Base-by-base conservation (phyloP, 768 basidiomycete genomes). In the Astraeus odoratus region DNA sequence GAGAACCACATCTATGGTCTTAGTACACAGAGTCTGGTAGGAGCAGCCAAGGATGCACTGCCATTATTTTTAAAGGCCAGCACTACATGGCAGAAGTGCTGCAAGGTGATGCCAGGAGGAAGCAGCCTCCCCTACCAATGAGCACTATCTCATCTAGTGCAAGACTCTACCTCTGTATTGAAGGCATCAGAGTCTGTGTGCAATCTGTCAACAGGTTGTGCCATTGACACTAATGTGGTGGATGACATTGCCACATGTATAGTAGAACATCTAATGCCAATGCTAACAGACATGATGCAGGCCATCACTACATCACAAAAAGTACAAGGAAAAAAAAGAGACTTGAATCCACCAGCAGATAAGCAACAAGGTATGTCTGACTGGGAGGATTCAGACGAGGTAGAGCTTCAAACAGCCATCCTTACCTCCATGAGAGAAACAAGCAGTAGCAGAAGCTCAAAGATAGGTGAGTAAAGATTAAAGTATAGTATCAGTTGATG, bases 1-100 rank as follows among this genome's bases (percentile, higher is more conserved):
- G 64, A 66, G 26, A 58, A 61, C 23, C n/a, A 42, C 0, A 25
- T 60, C 2, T 66, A 67, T 52, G 65, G 64, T 0, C 35, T 66
- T 0, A 59, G 56, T n/a, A 41, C 52, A 0, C 55, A 63, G 15
- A 42, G 58, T 1, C 36, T 63, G 1, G 39, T 37, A 3, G 46
- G 42, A 2, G 36, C 50, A 31, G 36, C 39, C 13, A 61, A 65
- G 42, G 60, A 65, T 31, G 36, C 61, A 0, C 40, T 67, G 2
- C 54, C 49, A 0, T 42, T 54, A 1, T 67, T 53, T 35, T 27
- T 65, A 1, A 42, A 60, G 12, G 54, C 52, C 0, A 64, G 60
- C 42, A 53, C 34, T 0, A 5, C 8, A 12, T 37, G 36, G 36
- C 36, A 37, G 22, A 20, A 37, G 36, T 6, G 3, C 8, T 22